Percentiles rank a stretch among this genome's conserved stretches.
These are phyloP conservation scores for Ophiobolus disseminans DNA, from an alignment of 2,329 filamentous ascomycete genomes.

Conservation along the genomic window DNA sequence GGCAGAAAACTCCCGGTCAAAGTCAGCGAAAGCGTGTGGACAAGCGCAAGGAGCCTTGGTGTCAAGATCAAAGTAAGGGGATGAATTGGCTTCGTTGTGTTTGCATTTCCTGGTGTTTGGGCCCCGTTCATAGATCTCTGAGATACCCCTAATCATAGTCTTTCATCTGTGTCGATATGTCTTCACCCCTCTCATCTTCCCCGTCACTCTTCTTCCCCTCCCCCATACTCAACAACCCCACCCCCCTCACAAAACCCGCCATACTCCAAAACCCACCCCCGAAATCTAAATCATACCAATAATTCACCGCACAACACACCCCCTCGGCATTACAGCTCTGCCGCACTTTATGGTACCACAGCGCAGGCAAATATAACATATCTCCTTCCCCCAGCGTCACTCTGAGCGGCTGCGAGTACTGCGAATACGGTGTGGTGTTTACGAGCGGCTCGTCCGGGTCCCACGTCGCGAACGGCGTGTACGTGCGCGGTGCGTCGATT, in stretches of 20 bases:
- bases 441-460: constrained; percentile 68
- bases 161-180: background rate
- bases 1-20: constrained; percentile 77
- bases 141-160: constrained; percentile 37
- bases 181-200: constrained; percentile 1
- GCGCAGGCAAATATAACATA: constrained; percentile 80
- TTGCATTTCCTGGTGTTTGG: constrained; percentile 25
- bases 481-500: constrained; percentile 48
- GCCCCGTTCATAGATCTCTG: constrained; percentile 12
- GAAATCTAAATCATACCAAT: constrained; percentile 88
- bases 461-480: constrained; percentile 75
- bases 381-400: constrained; percentile 76
- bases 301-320: constrained; percentile 80
- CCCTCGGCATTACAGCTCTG: constrained; percentile 73
- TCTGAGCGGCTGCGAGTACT: constrained; percentile 65
- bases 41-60: constrained; percentile 63
- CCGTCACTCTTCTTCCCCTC: background rate
- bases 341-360: constrained; percentile 84
- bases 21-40: constrained; percentile 78
- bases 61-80: constrained; percentile 44
- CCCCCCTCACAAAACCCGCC: constrained; percentile 58
- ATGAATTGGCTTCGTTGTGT: constrained; percentile 1
- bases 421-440: constrained; percentile 64
- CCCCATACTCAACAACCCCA: constrained; percentile 32
- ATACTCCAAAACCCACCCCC: constrained; percentile 71